phyloP scores from a whole-genome alignment of 192 early-diverging fungal genomes.

The Cladochytrium replicatum region DNA sequence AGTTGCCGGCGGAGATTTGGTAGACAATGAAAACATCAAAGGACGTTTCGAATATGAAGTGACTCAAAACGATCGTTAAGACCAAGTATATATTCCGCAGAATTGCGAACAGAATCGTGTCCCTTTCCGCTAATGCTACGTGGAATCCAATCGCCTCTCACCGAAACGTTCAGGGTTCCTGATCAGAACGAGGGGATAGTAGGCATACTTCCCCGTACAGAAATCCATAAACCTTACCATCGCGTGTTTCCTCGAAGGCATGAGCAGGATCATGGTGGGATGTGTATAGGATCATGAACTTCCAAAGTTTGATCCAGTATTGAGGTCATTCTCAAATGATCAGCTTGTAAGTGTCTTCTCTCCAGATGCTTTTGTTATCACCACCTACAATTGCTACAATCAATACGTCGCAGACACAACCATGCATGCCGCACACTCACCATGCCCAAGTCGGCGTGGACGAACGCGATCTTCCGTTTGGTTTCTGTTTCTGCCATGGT shows the following conservation, averaged over 20 bases:
- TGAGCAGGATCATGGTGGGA: slow-evolving; percentile 81
- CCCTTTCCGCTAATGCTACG: slow-evolving; percentile 57
- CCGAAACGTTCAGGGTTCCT: slow-evolving; percentile 69
- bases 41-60: slow-evolving; percentile 14
- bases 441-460: slow-evolving; percentile 92
- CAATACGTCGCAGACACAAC: background rate
- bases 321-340: too few relatives aligned
- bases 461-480: slow-evolving; percentile 52
- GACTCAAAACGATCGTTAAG: slow-evolving; percentile 32
- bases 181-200: background rate
- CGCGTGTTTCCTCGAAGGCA: slow-evolving; percentile 85
- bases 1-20: slow-evolving; percentile 76
- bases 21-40: slow-evolving; percentile 79
- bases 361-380: slow-evolving; percentile 75
- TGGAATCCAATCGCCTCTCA: slow-evolving; percentile 68
- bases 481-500: too few relatives aligned
- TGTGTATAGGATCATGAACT: slow-evolving; percentile 74
- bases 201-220: background rate
- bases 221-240: slow-evolving; percentile 40
- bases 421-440: slow-evolving; percentile 32
- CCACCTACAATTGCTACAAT: slow-evolving; percentile 46
- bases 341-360: too few relatives aligned
- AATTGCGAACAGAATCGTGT: slow-evolving; percentile 74
- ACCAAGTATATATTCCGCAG: slow-evolving; percentile 63
- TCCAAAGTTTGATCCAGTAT: too few relatives aligned